phyloP scores from a whole-genome alignment of 139 green algal genomes.

The Mychonastes homosphaera region DNA sequence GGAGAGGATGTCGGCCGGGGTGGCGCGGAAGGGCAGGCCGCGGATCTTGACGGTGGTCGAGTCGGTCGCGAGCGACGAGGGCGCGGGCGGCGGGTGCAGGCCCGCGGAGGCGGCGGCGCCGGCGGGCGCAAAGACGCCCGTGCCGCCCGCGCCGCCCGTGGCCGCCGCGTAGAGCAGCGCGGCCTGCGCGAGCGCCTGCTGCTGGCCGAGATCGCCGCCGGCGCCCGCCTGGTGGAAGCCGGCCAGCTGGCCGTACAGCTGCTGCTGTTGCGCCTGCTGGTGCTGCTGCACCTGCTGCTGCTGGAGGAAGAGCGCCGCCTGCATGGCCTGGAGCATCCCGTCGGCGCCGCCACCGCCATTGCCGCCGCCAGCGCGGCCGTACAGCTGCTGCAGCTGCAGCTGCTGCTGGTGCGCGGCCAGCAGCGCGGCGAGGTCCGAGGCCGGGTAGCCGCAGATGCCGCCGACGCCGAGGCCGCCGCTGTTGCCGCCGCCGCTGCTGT shows the following conservation, averaged over 20 bases:
- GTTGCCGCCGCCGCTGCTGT: no score
- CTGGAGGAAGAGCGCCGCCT: no score
- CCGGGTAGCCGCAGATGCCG: conserved; percentile 12
- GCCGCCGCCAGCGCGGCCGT: no score
- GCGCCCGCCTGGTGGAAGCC: conserved; percentile 2
- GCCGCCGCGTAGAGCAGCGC: neutral
- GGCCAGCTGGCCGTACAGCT: conserved; percentile 6
- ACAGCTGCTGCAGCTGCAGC: conserved; percentile 4
- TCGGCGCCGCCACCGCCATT: no score
- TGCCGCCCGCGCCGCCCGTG: no score
- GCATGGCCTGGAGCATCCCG: no score
- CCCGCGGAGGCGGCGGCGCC: neutral
- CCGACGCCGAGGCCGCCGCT: no score
- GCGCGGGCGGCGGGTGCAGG: neutral
- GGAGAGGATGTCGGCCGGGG: conserved; percentile 23
- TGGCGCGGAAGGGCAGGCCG: conserved; percentile 48
- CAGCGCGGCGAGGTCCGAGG: conserved; percentile 1
- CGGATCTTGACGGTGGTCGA: conserved; percentile 31
- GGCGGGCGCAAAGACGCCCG: neutral
- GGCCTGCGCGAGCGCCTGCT: conserved; percentile 1
- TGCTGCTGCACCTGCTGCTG: no score
- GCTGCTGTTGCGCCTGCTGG: conserved; percentile 11
- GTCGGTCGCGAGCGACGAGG: conserved; percentile 1
- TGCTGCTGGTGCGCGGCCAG: conserved; percentile 5
- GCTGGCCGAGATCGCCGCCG: neutral